Base-by-base conservation (phyloP, 768 basidiomycete species). In the Inosperma sp. region DNA sequence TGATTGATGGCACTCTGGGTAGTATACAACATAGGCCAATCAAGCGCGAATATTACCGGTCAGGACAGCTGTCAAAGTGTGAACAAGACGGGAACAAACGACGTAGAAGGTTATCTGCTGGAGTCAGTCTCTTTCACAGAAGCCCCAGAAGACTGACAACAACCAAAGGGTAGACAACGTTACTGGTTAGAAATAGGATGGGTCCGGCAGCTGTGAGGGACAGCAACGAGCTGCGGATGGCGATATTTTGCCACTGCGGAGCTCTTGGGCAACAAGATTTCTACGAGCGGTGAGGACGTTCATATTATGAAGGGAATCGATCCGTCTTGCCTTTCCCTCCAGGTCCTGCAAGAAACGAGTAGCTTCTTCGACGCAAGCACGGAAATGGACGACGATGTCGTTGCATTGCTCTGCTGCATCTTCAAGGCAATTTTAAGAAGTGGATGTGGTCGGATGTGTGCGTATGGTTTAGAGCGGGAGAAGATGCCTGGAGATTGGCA, bases 401-500 rank as follows among this genome's bases (percentile, higher is more conserved):
- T 72, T 62, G 27, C 75, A 72, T 46, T 79, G 67, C 26, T 73
- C 72, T 16, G 71, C 66, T 2, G 78, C 72, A 43, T 84, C 78
- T 3, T 68, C 62, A 23, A 85, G 64, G 33, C 78, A 58, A 17
- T 67, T 70, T 26, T 74, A 86, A 64, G 30, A 69, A 66, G 34
- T 68, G 62, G 36, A 81, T 63, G 31, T 76, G 71, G 22, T 61
- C 57, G n/a, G 63, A 55, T 48, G 71, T 64, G 26, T 65, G 63
- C 22, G 67, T 48, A 53, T 78, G 76, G 19, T 68, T 61, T 12
- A 68, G 62, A 14, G 68, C 62, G n/a, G 73, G 65, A 6, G 78
- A 77, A 8, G 81, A 76, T 4, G 69, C 59, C 34, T 77, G 78
- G 30, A 87, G 75, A 56, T 76, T 78, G 5, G 76, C 67, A 25